phyloP scores from a whole-genome alignment of 768 basidiomycete species.

The Mycena capillaripes region DNA sequence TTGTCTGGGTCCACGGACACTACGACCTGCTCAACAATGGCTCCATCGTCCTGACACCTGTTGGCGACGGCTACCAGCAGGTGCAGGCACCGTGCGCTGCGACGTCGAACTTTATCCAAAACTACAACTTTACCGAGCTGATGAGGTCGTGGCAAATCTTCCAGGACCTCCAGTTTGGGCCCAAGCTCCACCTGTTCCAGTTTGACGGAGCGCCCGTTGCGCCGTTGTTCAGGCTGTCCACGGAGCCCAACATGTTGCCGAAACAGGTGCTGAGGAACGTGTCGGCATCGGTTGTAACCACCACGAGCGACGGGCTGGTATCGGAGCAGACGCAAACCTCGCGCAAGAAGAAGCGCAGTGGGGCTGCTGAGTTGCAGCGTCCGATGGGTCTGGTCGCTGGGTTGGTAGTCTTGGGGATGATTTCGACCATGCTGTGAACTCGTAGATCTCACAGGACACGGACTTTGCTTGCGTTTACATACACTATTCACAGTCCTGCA shows the following conservation, averaged over 20 bases:
- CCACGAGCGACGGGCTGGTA: conserved; percentile 42
- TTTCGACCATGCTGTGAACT: conserved; percentile 30
- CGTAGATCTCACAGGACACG: neutral
- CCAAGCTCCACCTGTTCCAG: conserved; percentile 82
- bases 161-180: conserved; percentile 70
- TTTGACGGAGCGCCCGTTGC: conserved; percentile 85
- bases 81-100: conserved; percentile 95
- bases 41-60: conserved; percentile 80
- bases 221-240: conserved; percentile 76
- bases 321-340: conserved; percentile 29
- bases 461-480: conserved; percentile 27
- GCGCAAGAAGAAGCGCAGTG: conserved; percentile 32
- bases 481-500: conserved; percentile 27
- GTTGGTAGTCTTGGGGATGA: conserved; percentile 25
- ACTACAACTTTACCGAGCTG: conserved; percentile 83
- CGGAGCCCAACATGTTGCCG: conserved; percentile 90
- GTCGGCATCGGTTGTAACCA: conserved; percentile 43
- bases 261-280: conserved; percentile 74
- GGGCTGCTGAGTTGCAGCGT: conserved; percentile 21
- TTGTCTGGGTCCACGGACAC: conserved; percentile 92
- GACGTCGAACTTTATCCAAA: conserved; percentile 87
- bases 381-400: conserved; percentile 26
- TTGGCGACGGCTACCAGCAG: conserved; percentile 94
- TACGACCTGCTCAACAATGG: conserved; percentile 81
- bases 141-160: conserved; percentile 80